phyloP scores from a whole-genome alignment of 805 yeast species.

The Citeromyces nyonsensis region DNA sequence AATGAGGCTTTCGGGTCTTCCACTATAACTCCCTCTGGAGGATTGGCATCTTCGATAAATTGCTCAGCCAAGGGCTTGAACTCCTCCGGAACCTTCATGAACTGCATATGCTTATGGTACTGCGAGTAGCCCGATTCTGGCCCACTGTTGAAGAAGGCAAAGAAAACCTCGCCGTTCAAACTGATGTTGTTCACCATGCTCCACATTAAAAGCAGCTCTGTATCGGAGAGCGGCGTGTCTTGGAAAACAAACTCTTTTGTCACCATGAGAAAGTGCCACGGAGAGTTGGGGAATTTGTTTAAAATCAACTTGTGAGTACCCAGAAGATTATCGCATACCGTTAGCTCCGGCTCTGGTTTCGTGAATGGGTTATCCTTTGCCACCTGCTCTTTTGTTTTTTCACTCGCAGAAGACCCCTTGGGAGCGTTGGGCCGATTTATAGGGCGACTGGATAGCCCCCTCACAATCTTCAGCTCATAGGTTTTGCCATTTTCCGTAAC shows the following conservation, averaged over 20 bases:
- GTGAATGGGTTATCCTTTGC: constrained; percentile 54
- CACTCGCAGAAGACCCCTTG: constrained; percentile 11
- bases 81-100: constrained; percentile 51
- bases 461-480: constrained; percentile 16
- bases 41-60: background rate
- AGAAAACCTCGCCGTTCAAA: constrained; percentile 26
- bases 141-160: constrained; percentile 86
- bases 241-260: constrained; percentile 67
- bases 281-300: constrained; percentile 78
- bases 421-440: constrained; percentile 17
- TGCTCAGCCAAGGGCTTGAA: constrained; percentile 36
- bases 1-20: constrained; percentile 44
- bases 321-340: constrained; percentile 37
- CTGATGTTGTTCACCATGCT: constrained; percentile 35
- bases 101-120: constrained; percentile 85
- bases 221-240: constrained; percentile 50
- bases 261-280: constrained; percentile 65
- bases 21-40: constrained; percentile 21
- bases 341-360: constrained; percentile 63
- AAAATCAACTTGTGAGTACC: constrained; percentile 47
- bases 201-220: constrained; percentile 50
- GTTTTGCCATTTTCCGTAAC: constrained; percentile 8
- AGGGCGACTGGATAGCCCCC: constrained; percentile 16
- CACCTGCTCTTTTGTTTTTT: constrained; percentile 16
- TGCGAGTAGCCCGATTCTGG: constrained; percentile 87